phyloP scores from a whole-genome alignment of 495 filamentous ascomycete species.

The Massariosphaeria phaeospora region DNA sequence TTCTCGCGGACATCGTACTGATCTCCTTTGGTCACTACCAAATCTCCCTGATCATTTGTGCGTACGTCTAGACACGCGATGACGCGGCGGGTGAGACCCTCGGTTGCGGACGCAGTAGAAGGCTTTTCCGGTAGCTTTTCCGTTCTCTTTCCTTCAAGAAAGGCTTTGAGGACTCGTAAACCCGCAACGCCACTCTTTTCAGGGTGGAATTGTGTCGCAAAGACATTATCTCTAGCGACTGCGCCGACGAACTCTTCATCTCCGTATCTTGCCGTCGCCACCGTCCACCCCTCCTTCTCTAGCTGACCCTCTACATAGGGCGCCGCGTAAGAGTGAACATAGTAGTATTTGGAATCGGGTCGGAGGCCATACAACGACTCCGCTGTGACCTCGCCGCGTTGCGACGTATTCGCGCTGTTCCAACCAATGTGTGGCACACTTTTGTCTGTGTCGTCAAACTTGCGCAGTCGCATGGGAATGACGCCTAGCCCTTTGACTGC shows the following conservation, averaged over 20 bases:
- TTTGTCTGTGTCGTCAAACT: conserved; percentile 73
- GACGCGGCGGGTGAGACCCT: conserved; percentile 79
- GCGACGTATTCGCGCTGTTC: conserved; percentile 72
- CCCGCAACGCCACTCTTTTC: conserved; percentile 94
- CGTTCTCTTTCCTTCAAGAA: conserved; percentile 62
- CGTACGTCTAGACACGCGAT: conserved; percentile 97
- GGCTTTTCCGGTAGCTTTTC: conserved; percentile 41
- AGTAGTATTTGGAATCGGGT: conserved; percentile 90
- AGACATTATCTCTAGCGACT: conserved; percentile 72
- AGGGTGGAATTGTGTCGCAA: conserved; percentile 95
- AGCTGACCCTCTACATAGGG: conserved; percentile 65
- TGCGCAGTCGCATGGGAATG: conserved; percentile 63
- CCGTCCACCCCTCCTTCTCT: conserved; percentile 75
- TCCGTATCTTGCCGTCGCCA: conserved; percentile 84
- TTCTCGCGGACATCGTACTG: conserved; percentile 99
- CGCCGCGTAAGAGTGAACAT: conserved; percentile 90
- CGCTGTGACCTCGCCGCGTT: conserved; percentile 42
- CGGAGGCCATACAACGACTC: conserved; percentile 67
- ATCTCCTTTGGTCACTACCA: conserved; percentile 97
- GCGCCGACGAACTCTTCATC: conserved; percentile 89
- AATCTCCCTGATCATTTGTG: conserved; percentile 89
- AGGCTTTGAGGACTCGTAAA: conserved; percentile 74
- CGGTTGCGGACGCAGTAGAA: conserved; percentile 28
- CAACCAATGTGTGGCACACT: conserved; percentile 97
- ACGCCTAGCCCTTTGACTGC: conserved; percentile 66